These are phyloP conservation scores for Puccinia triticina DNA, from an alignment of 1,284 basidiomycete genomes.

Conservation along the genomic window DNA sequence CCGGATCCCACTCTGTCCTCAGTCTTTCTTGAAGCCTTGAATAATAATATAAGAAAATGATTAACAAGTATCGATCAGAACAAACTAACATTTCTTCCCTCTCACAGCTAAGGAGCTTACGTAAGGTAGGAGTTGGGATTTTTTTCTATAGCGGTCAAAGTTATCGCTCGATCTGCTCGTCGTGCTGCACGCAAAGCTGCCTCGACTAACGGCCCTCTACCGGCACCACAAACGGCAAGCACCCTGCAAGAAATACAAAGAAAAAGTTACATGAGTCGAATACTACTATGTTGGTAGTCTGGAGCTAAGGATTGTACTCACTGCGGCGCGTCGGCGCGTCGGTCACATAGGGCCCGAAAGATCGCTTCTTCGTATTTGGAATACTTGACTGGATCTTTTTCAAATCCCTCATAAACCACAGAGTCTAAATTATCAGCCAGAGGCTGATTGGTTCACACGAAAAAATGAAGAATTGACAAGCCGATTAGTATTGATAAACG, in stretches of 20 bases:
- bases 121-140: slow-evolving; percentile 91
- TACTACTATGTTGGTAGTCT: background rate
- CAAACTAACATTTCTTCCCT: background rate
- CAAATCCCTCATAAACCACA: slow-evolving; percentile 94
- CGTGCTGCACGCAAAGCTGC: slow-evolving; percentile 78
- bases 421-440: slow-evolving; percentile 96
- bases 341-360: slow-evolving; percentile 76
- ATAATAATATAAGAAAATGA: background rate
- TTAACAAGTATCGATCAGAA: too few relatives aligned
- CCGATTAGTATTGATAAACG: background rate
- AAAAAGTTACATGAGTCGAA: background rate
- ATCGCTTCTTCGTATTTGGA: slow-evolving; percentile 92
- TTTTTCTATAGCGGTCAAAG: slow-evolving; percentile 91
- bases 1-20: slow-evolving; percentile 77
- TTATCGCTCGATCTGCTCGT: slow-evolving; percentile 69
- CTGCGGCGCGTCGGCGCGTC: slow-evolving; percentile 63
- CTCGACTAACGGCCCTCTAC: slow-evolving; percentile 89
- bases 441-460: slow-evolving; percentile 66
- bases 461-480: background rate
- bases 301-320: slow-evolving; percentile 19
- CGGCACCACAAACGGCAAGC: slow-evolving; percentile 90
- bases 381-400: slow-evolving; percentile 97
- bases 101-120: slow-evolving; percentile 64
- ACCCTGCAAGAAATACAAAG: slow-evolving; percentile 64
- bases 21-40: slow-evolving; percentile 77